Conservation (phyloP, 257 asterid species). For the Apocynum venetum region DNA sequence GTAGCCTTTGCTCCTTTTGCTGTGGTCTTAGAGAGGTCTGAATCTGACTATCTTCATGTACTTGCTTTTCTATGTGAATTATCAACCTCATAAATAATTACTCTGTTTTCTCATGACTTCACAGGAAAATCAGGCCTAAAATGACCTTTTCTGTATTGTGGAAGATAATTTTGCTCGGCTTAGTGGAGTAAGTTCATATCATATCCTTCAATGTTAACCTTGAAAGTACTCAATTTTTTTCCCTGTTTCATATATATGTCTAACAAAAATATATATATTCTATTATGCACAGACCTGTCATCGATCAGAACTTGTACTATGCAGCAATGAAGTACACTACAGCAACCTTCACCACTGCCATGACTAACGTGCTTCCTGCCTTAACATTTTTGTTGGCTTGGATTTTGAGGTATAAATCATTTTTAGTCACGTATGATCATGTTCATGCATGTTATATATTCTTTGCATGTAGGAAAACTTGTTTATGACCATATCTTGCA, state of each 20-base stretch:
- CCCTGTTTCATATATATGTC: too few species aligned
- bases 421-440: not conserved
- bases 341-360: slow-evolving; percentile 57
- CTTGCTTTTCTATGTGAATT: not conserved
- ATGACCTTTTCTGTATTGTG: slow-evolving; percentile 54
- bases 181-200: slow-evolving; percentile 47
- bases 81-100: not conserved
- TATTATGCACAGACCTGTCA: slow-evolving; percentile 48
- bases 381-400: slow-evolving; percentile 71
- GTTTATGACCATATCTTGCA: not conserved
- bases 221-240: too few species aligned
- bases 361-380: slow-evolving; percentile 75
- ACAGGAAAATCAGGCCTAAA: slow-evolving; percentile 79
- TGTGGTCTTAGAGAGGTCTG: slow-evolving; percentile 47
- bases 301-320: slow-evolving; percentile 64
- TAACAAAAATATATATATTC: not conserved
- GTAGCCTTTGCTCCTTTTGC: slow-evolving; percentile 49
- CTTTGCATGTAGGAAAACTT: not conserved
- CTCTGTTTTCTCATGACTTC: not conserved
- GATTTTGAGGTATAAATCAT: slow-evolving; percentile 44
- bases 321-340: slow-evolving; percentile 60
- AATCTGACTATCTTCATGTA: too few species aligned
- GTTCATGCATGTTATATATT: not conserved
- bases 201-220: too few species aligned
- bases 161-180: slow-evolving; percentile 54